Percentiles rank a stretch among this genome's conserved stretches.
phyloP scores from a whole-genome alignment of 371 early-diverging fungal species.

The Blakeslea trispora region DNA sequence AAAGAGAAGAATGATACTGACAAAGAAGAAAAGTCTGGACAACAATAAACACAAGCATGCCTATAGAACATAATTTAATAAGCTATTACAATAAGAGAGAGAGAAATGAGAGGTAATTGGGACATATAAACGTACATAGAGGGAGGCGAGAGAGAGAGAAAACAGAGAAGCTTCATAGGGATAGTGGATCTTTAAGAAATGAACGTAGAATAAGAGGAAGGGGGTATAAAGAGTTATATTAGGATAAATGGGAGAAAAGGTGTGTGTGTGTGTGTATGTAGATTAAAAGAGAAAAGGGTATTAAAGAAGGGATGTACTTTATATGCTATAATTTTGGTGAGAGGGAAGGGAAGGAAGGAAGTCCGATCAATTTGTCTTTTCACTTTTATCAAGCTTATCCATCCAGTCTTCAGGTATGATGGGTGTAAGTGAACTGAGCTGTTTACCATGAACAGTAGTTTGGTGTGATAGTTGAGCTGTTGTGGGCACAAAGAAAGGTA shows the following conservation, averaged over 20 bases:
- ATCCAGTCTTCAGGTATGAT: slow-evolving; percentile 55
- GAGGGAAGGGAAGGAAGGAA: slow-evolving; percentile 6
- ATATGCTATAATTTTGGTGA: background rate
- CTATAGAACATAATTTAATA: too few relatives aligned
- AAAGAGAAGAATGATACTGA: slow-evolving; percentile 32
- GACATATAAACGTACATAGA: background rate
- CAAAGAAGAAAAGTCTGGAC: background rate
- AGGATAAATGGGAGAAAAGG: slow-evolving; percentile 17
- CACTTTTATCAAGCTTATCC: slow-evolving; percentile 47
- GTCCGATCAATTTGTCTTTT: slow-evolving; percentile 4
- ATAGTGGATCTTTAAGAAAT: too few relatives aligned
- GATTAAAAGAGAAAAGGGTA: slow-evolving; percentile 10
- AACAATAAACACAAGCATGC: slow-evolving; percentile 4
- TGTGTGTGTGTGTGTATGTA: background rate
- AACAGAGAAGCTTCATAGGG: slow-evolving; percentile 5
- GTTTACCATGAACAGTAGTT: slow-evolving; percentile 28
- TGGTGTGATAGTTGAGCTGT: slow-evolving; percentile 30
- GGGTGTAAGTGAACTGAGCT: slow-evolving; percentile 24
- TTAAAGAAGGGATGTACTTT: background rate
- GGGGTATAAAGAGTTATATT: slow-evolving; percentile 9
- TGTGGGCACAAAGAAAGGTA: slow-evolving; percentile 56
- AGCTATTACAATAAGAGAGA: too few relatives aligned
- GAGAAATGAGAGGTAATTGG: slow-evolving; percentile 18
- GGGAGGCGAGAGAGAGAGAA: slow-evolving; percentile 15
- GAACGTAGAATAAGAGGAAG: too few relatives aligned